phyloP scores from a whole-genome alignment of 73 alveolate genomes.

The Vitrella brassicaformis region DNA sequence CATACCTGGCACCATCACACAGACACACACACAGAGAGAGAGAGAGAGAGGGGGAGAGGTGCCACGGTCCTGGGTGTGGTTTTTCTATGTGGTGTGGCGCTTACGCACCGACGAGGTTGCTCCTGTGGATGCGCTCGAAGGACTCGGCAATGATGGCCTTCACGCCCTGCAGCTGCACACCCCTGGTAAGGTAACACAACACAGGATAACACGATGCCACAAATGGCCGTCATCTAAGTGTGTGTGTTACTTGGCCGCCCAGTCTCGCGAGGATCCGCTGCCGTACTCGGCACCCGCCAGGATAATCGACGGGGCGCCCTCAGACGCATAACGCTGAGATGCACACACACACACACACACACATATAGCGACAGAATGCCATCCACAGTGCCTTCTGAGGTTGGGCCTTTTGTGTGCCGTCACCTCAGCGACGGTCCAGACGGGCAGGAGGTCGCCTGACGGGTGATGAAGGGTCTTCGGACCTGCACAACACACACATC shows the following conservation, averaged over 20 bases:
- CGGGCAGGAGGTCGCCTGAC: conserved; percentile 51
- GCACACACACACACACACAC: too few relatives aligned
- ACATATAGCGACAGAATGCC: too few relatives aligned
- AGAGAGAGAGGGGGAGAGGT: too few relatives aligned
- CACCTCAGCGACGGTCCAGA: too few relatives aligned
- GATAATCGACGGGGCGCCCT: conserved; percentile 41
- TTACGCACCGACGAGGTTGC: conserved; percentile 76
- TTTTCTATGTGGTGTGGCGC: too few relatives aligned
- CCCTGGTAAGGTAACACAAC: conserved; percentile 6
- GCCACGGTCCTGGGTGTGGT: too few relatives aligned
- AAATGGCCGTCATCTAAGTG: background rate
- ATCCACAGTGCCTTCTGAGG: too few relatives aligned
- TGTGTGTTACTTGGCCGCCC: conserved; percentile 76
- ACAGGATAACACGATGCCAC: background rate
- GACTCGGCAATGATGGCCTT: conserved; percentile 67
- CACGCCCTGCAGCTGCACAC: conserved; percentile 55
- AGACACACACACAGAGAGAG: too few relatives aligned
- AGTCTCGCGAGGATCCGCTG: conserved; percentile 74
- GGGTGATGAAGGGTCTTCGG: conserved; percentile 74
- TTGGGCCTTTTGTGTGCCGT: too few relatives aligned
- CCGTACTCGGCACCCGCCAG: conserved; percentile 80
- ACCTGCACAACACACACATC: too few relatives aligned
- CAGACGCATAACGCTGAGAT: conserved; percentile 51
- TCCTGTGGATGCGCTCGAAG: conserved; percentile 81
- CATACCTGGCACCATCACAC: too few relatives aligned